Base-by-base conservation (phyloP, 2,329 filamentous ascomycete genomes). In the Sporothrix pallida region DNA sequence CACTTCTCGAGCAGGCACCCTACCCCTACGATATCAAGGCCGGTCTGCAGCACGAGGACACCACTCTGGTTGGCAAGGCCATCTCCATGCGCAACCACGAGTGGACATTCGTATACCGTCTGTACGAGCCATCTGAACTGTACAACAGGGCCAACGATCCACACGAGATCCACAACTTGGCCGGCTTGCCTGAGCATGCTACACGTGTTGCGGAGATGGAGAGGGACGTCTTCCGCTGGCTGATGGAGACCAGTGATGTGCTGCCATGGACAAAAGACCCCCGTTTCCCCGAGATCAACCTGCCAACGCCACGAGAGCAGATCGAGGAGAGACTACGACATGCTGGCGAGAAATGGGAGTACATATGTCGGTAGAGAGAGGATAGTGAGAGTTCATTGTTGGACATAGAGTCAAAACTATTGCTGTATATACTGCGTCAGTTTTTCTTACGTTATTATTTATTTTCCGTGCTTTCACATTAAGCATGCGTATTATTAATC, bases 11-110 rank as follows among this genome's bases (percentile, higher is more conserved):
- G 72, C 80, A 83, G 70, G 79, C 81, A 0, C 80, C 81, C 0
- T 86, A 82, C 48, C 83, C 84, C 0, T 86, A 86, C 71, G 84
- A 86, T 67, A 80, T 86, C 65, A 86, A 86, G 74, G 81, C 80
- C 0, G 79, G 78, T 0, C 79, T 86, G 5, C 84, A 86, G 75
- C 84, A 86, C 73, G 80, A 84, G 12, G 82, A 86, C 67, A 83
- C 83, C 0, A 78, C 78, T 0, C 73, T 85, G 0, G 83, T 85
- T 0, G 84, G 84, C 0, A 86, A 85, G 69, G 81, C 83, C 0
- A 80, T 85, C 0, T 78, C 80, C 2, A 75, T 83, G 2, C 78
- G 83, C 0, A 78, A 81, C 50, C 75, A 80, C 70, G 77, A 80
- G 0, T 85, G 81, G 81, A 83, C 83, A 0, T 86, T 81, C 58